These are phyloP conservation scores for Verticillium nonalfalfae DNA, from an alignment of 2,329 filamentous ascomycete species.

Conservation along the genomic window DNA sequence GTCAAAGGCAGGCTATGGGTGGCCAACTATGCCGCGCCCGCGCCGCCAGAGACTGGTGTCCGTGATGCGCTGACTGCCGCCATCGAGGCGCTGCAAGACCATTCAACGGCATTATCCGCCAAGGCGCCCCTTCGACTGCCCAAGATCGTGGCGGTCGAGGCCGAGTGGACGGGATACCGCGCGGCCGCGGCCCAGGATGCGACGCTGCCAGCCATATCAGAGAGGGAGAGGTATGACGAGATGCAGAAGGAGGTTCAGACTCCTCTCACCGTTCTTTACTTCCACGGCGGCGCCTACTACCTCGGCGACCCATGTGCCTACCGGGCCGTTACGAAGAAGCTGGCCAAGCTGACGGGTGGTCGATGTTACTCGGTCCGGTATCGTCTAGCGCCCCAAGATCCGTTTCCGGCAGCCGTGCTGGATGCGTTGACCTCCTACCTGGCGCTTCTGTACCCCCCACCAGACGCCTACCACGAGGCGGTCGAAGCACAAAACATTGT, in stretches of 20 bases:
- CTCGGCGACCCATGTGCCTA: slow-evolving; percentile 66
- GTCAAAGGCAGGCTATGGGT: slow-evolving; percentile 81
- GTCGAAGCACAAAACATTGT: slow-evolving; percentile 62
- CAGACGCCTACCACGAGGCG: slow-evolving; percentile 58
- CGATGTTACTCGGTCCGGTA: slow-evolving; percentile 69
- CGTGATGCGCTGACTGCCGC: slow-evolving; percentile 51
- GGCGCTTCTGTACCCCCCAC: slow-evolving; percentile 64
- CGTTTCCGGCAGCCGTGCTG: slow-evolving; percentile 68
- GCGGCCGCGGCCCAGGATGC: slow-evolving; percentile 42
- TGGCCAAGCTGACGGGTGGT: slow-evolving; percentile 62
- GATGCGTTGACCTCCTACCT: slow-evolving; percentile 71
- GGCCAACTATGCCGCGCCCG: slow-evolving; percentile 58
- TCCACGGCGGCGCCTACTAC: slow-evolving; percentile 72
- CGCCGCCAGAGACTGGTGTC: slow-evolving; percentile 49
- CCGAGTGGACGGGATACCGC: slow-evolving; percentile 72
- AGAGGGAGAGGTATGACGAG: slow-evolving; percentile 57
- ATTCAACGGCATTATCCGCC: slow-evolving; percentile 14
- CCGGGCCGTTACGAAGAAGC: slow-evolving; percentile 47
- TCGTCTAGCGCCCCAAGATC: slow-evolving; percentile 65
- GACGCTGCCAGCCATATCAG: slow-evolving; percentile 47
- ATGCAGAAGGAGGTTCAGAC: slow-evolving; percentile 63
- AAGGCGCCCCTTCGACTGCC: slow-evolving; percentile 34
- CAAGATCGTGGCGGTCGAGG: slow-evolving; percentile 51
- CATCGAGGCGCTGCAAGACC: slow-evolving; percentile 47
- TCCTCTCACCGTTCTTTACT: slow-evolving; percentile 61